A percentile compares a stretch with the other conserved stretches of the same genome.
Conservation (phyloP, 2,329 filamentous ascomycete genomes). For the Graphilbum ipis-grandicollis region DNA sequence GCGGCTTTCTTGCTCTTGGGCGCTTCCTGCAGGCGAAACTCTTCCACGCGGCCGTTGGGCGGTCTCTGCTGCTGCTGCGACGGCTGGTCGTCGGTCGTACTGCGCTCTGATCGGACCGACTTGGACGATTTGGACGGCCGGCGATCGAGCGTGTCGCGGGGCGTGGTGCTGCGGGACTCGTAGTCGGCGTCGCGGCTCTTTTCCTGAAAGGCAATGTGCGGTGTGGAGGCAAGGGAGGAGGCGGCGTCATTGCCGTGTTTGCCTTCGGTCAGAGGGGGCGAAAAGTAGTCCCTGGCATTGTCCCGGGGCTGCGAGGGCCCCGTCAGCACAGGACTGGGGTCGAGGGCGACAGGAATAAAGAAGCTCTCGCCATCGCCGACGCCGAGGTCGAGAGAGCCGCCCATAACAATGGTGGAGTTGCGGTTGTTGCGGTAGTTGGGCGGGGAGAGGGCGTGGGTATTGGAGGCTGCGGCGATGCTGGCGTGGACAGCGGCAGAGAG, state of each 20-base stretch:
- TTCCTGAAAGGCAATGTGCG: slow-evolving; percentile 87
- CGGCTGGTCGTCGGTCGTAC: slow-evolving; percentile 10
- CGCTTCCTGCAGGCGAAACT: slow-evolving; percentile 68
- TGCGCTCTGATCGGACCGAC: slow-evolving; percentile 19
- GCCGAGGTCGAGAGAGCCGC: slow-evolving; percentile 17
- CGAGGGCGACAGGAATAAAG: slow-evolving; percentile 59
- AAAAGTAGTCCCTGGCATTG: slow-evolving; percentile 44
- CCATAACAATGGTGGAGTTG: slow-evolving; percentile 45
- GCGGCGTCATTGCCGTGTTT: too few species aligned
- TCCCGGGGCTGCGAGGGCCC: slow-evolving; percentile 31
- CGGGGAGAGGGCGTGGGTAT: slow-evolving; percentile 37
- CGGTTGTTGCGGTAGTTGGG: slow-evolving; percentile 64
- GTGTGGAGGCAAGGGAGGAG: slow-evolving; percentile 45
- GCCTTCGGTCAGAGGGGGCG: too few species aligned
- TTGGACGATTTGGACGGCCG: slow-evolving; percentile 32
- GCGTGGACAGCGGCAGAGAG: neutral
- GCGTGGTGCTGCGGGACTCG: slow-evolving; percentile 23
- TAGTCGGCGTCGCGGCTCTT: slow-evolving; percentile 43
- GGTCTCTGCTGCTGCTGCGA: slow-evolving; percentile 16
- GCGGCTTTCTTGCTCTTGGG: slow-evolving; percentile 42
- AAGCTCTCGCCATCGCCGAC: slow-evolving; percentile 46
- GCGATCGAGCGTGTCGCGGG: slow-evolving; percentile 12
- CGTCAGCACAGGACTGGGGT: slow-evolving; percentile 44
- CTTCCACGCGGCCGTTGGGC: slow-evolving; percentile 29
- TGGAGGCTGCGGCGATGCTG: neutral